A percentile compares a stretch with the other conserved stretches of the same genome.
Evolutionary conservation across 2,329 filamentous ascomycete genomes (phyloP).

Genomic region (Taxawa tesnikishii): DNA sequence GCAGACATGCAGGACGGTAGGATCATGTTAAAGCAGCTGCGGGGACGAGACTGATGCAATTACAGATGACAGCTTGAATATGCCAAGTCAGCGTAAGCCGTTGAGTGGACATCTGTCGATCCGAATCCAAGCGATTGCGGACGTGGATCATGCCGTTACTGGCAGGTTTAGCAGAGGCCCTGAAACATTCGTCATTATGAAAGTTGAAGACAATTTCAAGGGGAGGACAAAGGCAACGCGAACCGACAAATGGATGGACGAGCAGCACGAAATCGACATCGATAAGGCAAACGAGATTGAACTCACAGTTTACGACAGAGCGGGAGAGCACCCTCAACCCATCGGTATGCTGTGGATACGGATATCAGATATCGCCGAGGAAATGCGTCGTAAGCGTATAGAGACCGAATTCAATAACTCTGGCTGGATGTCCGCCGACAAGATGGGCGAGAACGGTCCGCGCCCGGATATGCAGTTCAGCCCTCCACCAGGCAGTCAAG

Average conservation of each 20-base stretch:
- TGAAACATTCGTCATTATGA: constrained; percentile 91
- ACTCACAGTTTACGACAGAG: constrained; percentile 93
- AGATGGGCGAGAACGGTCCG: constrained; percentile 58
- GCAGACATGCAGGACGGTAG: constrained; percentile 70
- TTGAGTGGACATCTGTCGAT: constrained; percentile 82
- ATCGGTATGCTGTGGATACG: constrained; percentile 94
- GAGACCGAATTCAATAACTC: constrained; percentile 90
- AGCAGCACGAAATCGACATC: constrained; percentile 83
- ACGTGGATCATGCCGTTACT: constrained; percentile 81
- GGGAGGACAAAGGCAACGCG: constrained; percentile 76
- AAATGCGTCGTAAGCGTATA: constrained; percentile 93
- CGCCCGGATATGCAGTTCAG: constrained; percentile 44
- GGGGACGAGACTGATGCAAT: too few species aligned
- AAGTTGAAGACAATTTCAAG: constrained; percentile 89
- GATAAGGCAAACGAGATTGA: constrained; percentile 99
- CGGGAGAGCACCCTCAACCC: constrained; percentile 74
- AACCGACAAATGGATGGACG: constrained; percentile 83
- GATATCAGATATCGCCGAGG: constrained; percentile 93
- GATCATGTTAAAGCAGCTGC: constrained; percentile 17
- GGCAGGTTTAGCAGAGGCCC: constrained; percentile 78
- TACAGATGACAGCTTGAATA: constrained; percentile 82
- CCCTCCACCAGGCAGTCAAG: constrained; percentile 31
- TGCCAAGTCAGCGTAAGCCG: constrained; percentile 91
- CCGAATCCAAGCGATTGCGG: constrained; percentile 76
- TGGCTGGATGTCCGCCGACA: constrained; percentile 94